Conservation (phyloP, 2,329 filamentous ascomycete genomes). For the Esteya vermicola region DNA sequence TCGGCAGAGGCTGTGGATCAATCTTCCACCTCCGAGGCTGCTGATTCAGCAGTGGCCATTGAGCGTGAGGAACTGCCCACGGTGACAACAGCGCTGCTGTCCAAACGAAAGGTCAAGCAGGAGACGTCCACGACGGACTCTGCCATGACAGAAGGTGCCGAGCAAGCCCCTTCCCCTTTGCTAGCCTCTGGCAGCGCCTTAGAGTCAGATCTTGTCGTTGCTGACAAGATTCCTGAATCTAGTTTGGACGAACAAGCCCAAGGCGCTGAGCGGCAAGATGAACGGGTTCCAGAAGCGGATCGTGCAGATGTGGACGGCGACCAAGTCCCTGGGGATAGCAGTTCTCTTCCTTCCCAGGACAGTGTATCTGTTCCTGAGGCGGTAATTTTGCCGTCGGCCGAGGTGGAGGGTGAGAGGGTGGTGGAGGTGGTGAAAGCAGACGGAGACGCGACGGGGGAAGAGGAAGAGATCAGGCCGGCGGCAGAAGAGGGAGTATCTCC, state of each 20-base stretch:
- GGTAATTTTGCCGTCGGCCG: neutral
- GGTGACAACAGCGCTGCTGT: neutral
- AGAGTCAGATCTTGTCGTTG: slow-evolving; percentile 1
- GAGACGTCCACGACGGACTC: neutral
- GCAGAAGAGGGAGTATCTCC: too few species aligned
- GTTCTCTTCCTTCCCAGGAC: neutral
- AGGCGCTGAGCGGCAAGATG: neutral
- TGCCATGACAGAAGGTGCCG: neutral
- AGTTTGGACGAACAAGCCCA: neutral
- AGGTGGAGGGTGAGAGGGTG: neutral
- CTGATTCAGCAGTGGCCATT: neutral
- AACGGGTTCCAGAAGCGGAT: neutral
- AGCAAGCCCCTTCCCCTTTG: neutral
- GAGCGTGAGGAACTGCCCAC: neutral
- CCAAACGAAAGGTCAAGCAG: neutral
- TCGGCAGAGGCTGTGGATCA: too few species aligned
- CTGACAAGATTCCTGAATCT: slow-evolving; percentile 1
- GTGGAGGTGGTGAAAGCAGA: neutral
- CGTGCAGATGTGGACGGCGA: neutral
- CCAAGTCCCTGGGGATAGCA: neutral
- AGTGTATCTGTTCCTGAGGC: neutral
- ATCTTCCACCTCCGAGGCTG: too few species aligned
- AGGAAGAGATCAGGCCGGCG: neutral
- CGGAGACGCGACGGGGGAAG: neutral
- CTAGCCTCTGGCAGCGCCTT: neutral